Base-by-base conservation (phyloP, 441 rosid genomes). In the Corymbia calophylla region DNA sequence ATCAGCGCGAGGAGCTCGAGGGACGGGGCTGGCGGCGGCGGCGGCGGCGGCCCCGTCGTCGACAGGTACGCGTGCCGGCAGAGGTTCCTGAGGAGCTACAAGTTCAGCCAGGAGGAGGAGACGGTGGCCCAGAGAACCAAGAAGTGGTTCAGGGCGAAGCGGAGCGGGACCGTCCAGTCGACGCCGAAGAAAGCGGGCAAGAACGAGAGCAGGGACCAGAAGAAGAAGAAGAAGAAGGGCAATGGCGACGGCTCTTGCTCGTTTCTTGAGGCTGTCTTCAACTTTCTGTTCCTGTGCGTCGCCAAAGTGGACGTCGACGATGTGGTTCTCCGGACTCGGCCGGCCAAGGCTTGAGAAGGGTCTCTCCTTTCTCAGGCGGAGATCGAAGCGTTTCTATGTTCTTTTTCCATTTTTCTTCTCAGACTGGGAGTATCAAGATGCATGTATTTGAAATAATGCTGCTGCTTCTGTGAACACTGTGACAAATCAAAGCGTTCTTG, bases 81-180 rank as follows among this genome's bases (percentile, higher is more conserved):
- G 87, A 88, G 53, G 89, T 88, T 54, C 11, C 77, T 88, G n/a
- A 88, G 58, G 73, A 88, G 89, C 87, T 88, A 88, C 80, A 81
- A 86, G 86, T 88, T 88, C 39, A 81, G 86, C 86, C 84, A 82
- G 87, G 27, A 58, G 64, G 87, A 86, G 18, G 87, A 86, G 87
- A 55, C 77, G 51, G 86, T 49, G 68, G 64, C 86, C 4, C 49
- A 73, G 68, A 88, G 35, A 49, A 56, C 87, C 80, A 82, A 7
- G 48, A 47, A 49, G 31, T 88, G 87, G 89, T 9, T 88, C 49
- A 86, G n/a, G 48, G 87, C 9, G 44, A 85, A 85, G 44, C 12
- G 47, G 44, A 31, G 35, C 29, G 35, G 84, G n/a, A 25, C 84
- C 84, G 84, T 16, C 17, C 51, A 8, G 84, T 23, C 84, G 17